phyloP scores from a whole-genome alignment of 2,329 filamentous ascomycete species.

The Cladosporium sp. region DNA sequence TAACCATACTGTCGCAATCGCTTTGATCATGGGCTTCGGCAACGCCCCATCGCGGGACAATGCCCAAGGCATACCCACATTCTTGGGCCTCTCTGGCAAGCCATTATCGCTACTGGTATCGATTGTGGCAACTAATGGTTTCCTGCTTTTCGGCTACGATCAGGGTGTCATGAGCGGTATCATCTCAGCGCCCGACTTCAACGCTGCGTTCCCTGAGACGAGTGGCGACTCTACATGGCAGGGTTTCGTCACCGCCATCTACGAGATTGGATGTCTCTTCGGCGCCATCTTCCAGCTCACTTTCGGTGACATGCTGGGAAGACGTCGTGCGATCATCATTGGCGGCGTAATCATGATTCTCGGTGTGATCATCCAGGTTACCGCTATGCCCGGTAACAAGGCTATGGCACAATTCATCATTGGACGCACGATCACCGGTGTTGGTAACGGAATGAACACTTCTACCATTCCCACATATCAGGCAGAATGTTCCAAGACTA shows the following conservation, averaged over 20 bases:
- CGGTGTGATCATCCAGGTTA: constrained; percentile 44
- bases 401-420: constrained; percentile 42
- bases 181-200: constrained; percentile 63
- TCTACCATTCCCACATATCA: constrained; percentile 49
- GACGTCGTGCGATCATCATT: constrained; percentile 2
- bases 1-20: not conserved
- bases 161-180: constrained; percentile 43
- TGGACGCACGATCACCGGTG: constrained; percentile 47
- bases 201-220: constrained; percentile 41
- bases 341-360: constrained; percentile 41
- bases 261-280: constrained; percentile 9
- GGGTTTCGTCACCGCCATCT: constrained; percentile 33
- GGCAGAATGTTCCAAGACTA: constrained; percentile 46
- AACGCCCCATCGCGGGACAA: constrained; percentile 16
- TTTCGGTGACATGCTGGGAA: constrained; percentile 2
- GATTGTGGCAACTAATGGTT: constrained; percentile 53
- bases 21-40: constrained; percentile 1
- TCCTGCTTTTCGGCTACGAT: constrained; percentile 11
- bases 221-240: constrained; percentile 39
- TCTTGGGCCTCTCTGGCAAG: constrained; percentile 57
- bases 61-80: constrained; percentile 40
- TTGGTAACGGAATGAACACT: constrained; percentile 48
- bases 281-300: constrained; percentile 6
- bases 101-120: constrained; percentile 56
- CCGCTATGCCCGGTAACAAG: constrained; percentile 41